Percentiles rank a stretch among this genome's conserved stretches.
Conservation (phyloP, 345 rosid genomes). For the Sisymbrium altissimum region DNA sequence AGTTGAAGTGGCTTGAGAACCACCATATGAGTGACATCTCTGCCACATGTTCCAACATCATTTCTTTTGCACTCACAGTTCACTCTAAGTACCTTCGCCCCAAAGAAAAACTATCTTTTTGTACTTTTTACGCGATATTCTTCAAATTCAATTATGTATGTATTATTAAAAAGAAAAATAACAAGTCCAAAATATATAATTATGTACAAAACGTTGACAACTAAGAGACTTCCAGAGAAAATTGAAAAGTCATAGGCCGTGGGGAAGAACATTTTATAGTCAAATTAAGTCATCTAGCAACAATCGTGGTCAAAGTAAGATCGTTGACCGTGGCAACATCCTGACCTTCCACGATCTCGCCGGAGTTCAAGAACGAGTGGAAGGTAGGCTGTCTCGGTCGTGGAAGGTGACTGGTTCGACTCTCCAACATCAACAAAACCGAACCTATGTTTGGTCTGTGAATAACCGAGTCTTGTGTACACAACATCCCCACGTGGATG, state of each 20-base stretch:
- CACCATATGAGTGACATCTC: too few species aligned
- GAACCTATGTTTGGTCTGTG: constrained; percentile 47
- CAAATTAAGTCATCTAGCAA: constrained; percentile 42
- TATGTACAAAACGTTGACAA: not conserved
- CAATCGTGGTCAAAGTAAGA: constrained; percentile 47
- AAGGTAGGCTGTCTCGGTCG: constrained; percentile 44
- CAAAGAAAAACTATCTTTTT: not conserved
- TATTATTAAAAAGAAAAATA: not conserved
- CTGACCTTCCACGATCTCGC: constrained; percentile 41
- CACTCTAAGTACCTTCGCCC: not conserved
- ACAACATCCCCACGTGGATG: constrained; percentile 51
- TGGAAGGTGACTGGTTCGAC: constrained; percentile 34
- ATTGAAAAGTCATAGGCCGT: not conserved
- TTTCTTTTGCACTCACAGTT: too few species aligned
- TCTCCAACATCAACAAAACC: constrained; percentile 42
- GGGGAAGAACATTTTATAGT: not conserved
- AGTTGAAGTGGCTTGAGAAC: too few species aligned
- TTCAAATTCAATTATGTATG: not conserved
- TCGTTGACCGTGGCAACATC: constrained; percentile 53
- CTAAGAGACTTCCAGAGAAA: not conserved
- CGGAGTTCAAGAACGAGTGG: constrained; percentile 27
- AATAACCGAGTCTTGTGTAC: constrained; percentile 52
- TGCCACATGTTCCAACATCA: too few species aligned
- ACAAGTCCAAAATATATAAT: not conserved
- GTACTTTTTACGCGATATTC: not conserved